Evolutionary conservation across 164 flowering plant genomes (phyloP).

Genomic region (Vitis amurensis): DNA sequence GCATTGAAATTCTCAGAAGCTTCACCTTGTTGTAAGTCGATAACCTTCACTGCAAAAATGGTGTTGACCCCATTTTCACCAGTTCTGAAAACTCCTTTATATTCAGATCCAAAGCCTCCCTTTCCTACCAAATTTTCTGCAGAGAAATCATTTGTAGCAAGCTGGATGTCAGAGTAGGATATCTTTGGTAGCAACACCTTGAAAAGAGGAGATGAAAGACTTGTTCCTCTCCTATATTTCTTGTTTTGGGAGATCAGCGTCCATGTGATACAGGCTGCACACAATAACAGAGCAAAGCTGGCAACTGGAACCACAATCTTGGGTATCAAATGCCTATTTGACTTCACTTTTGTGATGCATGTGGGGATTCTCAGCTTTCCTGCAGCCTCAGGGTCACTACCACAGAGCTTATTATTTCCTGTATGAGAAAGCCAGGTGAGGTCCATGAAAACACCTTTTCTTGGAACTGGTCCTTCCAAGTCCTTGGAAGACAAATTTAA

Average conservation of each 20-base stretch:
- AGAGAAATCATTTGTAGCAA: constrained; percentile 5
- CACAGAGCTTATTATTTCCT: constrained; percentile 10
- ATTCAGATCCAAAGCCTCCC: constrained; percentile 12
- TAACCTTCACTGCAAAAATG: constrained; percentile 8
- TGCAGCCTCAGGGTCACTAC: background rate
- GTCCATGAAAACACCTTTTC: background rate
- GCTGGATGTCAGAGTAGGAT: constrained; percentile 1
- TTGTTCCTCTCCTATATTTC: background rate
- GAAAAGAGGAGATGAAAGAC: background rate
- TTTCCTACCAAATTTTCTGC: constrained; percentile 9
- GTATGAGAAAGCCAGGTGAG: background rate
- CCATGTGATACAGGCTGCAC: background rate
- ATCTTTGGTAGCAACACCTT: background rate
- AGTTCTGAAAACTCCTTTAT: background rate
- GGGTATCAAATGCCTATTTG: background rate
- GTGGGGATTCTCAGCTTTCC: constrained; percentile 1
- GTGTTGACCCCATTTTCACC: background rate
- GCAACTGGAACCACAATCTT: background rate
- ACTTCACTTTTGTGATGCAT: background rate
- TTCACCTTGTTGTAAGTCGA: constrained; percentile 13
- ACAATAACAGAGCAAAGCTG: background rate
- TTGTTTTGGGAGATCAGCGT: background rate
- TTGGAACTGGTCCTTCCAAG: constrained; percentile 11
- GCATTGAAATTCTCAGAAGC: constrained; percentile 7
- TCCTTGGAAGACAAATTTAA: constrained; percentile 6